A percentile compares a stretch with the other conserved stretches of the same genome.
phyloP scores from a whole-genome alignment of 208 protist genomes.

The Balamuthia mandrillaris region DNA sequence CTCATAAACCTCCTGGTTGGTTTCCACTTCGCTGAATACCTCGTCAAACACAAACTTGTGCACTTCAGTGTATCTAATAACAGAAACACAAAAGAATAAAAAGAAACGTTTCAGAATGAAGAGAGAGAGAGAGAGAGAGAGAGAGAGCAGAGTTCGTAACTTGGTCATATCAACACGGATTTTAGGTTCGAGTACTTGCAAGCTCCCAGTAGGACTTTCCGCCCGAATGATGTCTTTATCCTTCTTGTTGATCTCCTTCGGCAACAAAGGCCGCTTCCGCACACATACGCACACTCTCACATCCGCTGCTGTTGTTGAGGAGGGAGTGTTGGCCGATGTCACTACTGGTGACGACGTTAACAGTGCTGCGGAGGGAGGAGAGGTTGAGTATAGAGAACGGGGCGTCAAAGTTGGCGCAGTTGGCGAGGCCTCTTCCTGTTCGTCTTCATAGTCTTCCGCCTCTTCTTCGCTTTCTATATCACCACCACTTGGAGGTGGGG shows the following conservation, averaged over 20 bases:
- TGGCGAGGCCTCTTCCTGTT: too few relatives aligned
- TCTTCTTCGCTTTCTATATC: too few relatives aligned
- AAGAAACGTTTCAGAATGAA: neutral
- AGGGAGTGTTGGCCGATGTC: too few relatives aligned
- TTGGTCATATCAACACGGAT: neutral
- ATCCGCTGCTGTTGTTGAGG: neutral
- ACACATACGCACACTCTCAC: neutral
- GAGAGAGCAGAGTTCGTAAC: neutral
- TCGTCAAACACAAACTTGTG: neutral
- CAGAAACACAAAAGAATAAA: neutral
- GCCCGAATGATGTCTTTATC: neutral
- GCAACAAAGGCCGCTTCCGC: neutral
- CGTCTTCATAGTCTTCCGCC: too few relatives aligned
- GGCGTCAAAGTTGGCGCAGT: too few relatives aligned
- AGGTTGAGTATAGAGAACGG: too few relatives aligned
- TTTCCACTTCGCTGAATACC: neutral
- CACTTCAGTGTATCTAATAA: neutral
- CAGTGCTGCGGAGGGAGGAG: too few relatives aligned
- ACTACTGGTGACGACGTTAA: too few relatives aligned
- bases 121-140: neutral
- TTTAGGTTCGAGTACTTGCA: constrained; percentile 8
- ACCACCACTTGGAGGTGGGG: too few relatives aligned
- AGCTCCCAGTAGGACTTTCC: neutral
- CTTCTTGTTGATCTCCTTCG: neutral
- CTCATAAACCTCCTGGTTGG: neutral